Conservation (phyloP, 352 stramenopile species). For the Globisporangium iwayamae region DNA sequence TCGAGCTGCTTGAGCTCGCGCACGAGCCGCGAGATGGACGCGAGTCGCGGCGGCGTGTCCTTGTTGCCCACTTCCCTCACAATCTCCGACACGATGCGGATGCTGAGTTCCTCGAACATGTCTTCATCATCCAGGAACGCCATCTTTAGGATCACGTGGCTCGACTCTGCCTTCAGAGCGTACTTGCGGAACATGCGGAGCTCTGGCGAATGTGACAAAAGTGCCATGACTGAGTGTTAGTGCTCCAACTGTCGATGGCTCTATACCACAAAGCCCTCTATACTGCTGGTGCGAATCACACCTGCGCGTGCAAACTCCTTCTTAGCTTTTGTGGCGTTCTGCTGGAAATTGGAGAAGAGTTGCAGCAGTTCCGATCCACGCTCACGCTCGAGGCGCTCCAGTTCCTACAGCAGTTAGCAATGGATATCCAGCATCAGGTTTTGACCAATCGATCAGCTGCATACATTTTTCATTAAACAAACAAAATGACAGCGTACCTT, state of each 20-base stretch:
- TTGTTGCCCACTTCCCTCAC: constrained; percentile 54
- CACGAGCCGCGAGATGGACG: constrained; percentile 44
- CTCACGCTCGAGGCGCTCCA: constrained; percentile 42
- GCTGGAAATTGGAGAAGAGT: constrained; percentile 45
- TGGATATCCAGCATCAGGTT: too few relatives aligned
- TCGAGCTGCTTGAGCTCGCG: constrained; percentile 40
- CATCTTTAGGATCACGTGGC: constrained; percentile 34
- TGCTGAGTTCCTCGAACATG: constrained; percentile 66
- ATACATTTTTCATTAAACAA: neutral
- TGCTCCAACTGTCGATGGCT: neutral
- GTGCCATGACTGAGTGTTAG: neutral
- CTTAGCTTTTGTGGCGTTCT: constrained; percentile 43
- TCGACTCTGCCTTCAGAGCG: constrained; percentile 17
- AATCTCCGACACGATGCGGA: constrained; percentile 56
- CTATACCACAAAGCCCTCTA: too few relatives aligned
- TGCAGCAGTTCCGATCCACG: constrained; percentile 33
- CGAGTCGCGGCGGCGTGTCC: constrained; percentile 51
- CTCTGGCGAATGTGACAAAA: constrained; percentile 26
- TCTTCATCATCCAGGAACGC: constrained; percentile 40
- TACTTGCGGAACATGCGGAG: constrained; percentile 45
- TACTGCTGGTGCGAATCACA: constrained; percentile 12
- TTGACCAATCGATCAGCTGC: neutral
- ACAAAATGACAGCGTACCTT: constrained; percentile 34
- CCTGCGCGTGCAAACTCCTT: constrained; percentile 40
- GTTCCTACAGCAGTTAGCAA: constrained; percentile 25